phyloP scores from a whole-genome alignment of 805 yeast genomes.

The Pichia nakasei region DNA sequence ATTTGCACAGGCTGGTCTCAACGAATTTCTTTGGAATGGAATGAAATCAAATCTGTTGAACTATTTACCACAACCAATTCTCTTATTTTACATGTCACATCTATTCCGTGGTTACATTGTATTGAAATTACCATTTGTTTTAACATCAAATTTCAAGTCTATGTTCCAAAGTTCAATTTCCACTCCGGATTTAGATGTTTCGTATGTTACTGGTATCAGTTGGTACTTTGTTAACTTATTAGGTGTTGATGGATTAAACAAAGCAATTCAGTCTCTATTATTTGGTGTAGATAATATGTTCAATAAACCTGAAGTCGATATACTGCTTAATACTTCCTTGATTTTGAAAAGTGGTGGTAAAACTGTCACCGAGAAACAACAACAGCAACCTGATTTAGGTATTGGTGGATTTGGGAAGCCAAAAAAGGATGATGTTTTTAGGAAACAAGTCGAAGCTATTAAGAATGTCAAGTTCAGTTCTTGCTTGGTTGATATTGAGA shows the following conservation, averaged over 20 bases:
- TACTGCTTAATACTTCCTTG: slow-evolving; percentile 3
- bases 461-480: slow-evolving; percentile 9
- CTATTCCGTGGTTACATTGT: slow-evolving; percentile 88
- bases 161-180: slow-evolving; percentile 86
- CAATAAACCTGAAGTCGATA: slow-evolving; percentile 22
- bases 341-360: slow-evolving; percentile 8
- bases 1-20: slow-evolving; percentile 57
- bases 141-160: slow-evolving; percentile 80
- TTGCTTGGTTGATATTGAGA: slow-evolving; percentile 52
- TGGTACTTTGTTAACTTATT: slow-evolving; percentile 90
- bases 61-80: slow-evolving; percentile 83
- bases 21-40: slow-evolving; percentile 68
- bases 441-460: slow-evolving; percentile 35
- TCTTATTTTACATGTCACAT: slow-evolving; percentile 94
- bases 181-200: slow-evolving; percentile 76
- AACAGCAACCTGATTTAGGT: neutral
- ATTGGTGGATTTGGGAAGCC: slow-evolving; percentile 33
- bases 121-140: slow-evolving; percentile 84
- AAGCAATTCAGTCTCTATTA: slow-evolving; percentile 39
- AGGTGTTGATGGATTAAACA: slow-evolving; percentile 68
- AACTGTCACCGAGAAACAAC: neutral
- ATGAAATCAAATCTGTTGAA: slow-evolving; percentile 75
- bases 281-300: slow-evolving; percentile 45
- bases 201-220: slow-evolving; percentile 89
- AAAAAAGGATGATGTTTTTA: slow-evolving; percentile 53